Conservation (phyloP, 441 rosid species). For the Omphalea diandra region DNA sequence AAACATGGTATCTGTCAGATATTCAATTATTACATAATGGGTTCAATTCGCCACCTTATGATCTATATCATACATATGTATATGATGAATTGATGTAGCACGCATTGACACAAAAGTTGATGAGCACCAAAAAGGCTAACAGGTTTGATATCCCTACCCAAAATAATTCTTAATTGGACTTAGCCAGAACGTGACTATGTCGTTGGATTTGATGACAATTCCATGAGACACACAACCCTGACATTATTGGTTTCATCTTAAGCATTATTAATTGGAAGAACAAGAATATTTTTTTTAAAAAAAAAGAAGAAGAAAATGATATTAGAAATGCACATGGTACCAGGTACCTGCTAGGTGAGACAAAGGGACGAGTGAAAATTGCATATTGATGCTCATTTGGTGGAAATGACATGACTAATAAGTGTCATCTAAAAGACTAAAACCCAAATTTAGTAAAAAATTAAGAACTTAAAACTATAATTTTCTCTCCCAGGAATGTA, state of each 20-base stretch:
- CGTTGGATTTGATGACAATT: constrained; percentile 36
- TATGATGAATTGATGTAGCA: no score
- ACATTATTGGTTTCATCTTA: constrained; percentile 27
- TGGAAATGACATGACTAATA: constrained; percentile 25
- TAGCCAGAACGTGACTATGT: constrained; percentile 39
- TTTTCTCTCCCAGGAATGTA: not conserved
- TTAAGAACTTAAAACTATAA: not conserved
- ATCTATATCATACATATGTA: no score
- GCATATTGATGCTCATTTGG: not conserved
- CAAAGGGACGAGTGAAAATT: constrained; percentile 19
- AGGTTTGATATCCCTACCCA: not conserved
- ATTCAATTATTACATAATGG: not conserved
- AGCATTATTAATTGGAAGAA: not conserved
- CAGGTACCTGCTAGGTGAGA: not conserved
- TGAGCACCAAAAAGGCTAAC: not conserved
- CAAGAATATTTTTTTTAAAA: not conserved
- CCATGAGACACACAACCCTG: constrained; percentile 38
- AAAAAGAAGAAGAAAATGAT: not conserved
- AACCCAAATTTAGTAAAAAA: constrained; percentile 17
- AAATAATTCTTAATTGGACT: constrained; percentile 25
- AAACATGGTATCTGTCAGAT: constrained; percentile 10
- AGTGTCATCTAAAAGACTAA: constrained; percentile 24
- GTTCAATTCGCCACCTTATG: no score
- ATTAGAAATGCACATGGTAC: not conserved
- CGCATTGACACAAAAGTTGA: not conserved